These are phyloP conservation scores for Lippia alba DNA, from an alignment of 305 asterid genomes.

Conservation along the genomic window DNA sequence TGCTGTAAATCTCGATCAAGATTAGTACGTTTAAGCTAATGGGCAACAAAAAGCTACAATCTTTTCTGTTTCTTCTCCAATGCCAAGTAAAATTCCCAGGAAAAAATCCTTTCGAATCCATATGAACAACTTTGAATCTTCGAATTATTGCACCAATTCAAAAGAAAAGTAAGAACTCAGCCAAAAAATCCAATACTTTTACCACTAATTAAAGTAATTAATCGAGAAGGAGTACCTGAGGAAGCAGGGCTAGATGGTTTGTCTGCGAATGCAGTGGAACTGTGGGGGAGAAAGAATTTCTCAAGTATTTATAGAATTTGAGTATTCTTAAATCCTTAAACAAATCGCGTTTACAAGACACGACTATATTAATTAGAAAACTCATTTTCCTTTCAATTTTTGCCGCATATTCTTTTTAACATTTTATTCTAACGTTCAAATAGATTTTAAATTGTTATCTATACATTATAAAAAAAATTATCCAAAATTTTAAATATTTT, in stretches of 20 bases:
- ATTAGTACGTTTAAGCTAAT: background rate
- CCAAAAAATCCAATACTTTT: background rate
- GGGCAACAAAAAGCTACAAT: background rate
- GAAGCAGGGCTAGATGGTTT: background rate
- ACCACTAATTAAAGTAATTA: background rate
- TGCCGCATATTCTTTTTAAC: too few species aligned
- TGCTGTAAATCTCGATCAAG: background rate
- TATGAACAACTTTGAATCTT: background rate
- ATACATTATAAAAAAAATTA: too few species aligned
- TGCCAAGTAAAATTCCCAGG: background rate
- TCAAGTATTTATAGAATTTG: too few species aligned
- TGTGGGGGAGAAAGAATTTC: background rate
- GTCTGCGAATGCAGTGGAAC: constrained; percentile 18
- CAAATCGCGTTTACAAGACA: constrained; percentile 12
- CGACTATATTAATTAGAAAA: too few species aligned
- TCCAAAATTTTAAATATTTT: too few species aligned
- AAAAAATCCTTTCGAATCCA: background rate
- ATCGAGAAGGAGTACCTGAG: constrained; percentile 26
- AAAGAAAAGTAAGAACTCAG: background rate
- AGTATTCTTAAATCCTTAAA: background rate
- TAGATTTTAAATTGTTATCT: too few species aligned
- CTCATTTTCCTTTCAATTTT: too few species aligned
- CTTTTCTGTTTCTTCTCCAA: background rate
- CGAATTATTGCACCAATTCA: background rate
- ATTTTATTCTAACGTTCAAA: too few species aligned